A percentile compares a stretch with the other conserved stretches of the same genome.
phyloP scores from a whole-genome alignment of 2,329 filamentous ascomycete species.

The Calonectria hawksworthii region DNA sequence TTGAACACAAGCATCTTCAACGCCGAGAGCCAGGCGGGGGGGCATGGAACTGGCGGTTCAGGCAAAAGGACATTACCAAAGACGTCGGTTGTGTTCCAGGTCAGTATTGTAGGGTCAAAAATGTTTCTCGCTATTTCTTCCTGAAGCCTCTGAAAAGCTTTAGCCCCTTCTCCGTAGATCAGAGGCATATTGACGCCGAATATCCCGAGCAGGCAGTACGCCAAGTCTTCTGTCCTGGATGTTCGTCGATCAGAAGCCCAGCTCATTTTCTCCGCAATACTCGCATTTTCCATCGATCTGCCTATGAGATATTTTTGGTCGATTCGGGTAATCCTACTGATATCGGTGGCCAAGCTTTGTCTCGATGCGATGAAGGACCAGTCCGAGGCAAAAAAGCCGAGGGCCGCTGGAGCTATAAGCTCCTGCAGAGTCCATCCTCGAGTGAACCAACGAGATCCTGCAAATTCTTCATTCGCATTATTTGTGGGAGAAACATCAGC shows the following conservation, averaged over 20 bases:
- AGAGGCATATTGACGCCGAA: constrained; percentile 10
- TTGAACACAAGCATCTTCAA: background rate
- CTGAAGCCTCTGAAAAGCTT: background rate
- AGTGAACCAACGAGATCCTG: background rate
- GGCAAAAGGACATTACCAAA: background rate
- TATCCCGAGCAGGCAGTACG: constrained; percentile 3
- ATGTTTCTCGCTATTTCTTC: background rate
- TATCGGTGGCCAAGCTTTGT: background rate
- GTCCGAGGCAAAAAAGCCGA: background rate
- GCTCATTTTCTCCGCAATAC: constrained; percentile 2
- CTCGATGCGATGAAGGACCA: background rate
- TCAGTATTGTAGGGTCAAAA: background rate
- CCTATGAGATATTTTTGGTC: background rate
- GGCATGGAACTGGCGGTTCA: background rate
- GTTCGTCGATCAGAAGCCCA: background rate
- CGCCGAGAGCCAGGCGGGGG: background rate
- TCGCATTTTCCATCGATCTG: background rate
- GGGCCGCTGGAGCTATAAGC: background rate
- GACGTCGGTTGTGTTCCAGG: background rate
- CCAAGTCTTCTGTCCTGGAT: background rate
- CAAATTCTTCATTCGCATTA: background rate
- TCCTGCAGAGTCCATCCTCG: constrained; percentile 13
- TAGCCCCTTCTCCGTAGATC: background rate
- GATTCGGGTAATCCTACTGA: background rate
- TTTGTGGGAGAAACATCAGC: background rate